Conservation (phyloP, 2,329 filamentous ascomycete species). For the Trichoderma asperellum region DNA sequence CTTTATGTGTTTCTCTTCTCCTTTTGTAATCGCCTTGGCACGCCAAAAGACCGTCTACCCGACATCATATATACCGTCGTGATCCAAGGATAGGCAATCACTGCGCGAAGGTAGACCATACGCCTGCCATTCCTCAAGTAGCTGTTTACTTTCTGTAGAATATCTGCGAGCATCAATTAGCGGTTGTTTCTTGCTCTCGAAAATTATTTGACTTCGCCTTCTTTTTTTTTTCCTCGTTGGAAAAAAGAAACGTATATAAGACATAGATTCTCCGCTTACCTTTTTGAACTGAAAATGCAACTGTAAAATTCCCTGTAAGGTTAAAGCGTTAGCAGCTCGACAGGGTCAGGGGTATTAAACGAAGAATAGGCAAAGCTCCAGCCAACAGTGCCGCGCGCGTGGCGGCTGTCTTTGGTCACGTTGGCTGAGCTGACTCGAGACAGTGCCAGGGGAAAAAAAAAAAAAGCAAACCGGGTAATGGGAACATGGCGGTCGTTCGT, state of each 20-base stretch:
- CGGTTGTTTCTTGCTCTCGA: neutral
- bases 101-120: neutral
- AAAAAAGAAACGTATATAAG: neutral
- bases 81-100: neutral
- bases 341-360: conserved; percentile 25
- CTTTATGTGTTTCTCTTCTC: neutral
- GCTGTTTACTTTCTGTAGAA: conserved; percentile 57
- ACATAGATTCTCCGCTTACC: conserved; percentile 54
- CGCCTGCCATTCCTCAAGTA: neutral
- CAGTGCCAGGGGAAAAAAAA: conserved; percentile 6
- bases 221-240: neutral
- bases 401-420: conserved; percentile 16
- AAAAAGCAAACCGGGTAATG: conserved; percentile 30
- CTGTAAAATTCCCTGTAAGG: conserved; percentile 82
- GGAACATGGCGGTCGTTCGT: conserved; percentile 43
- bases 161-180: conserved; percentile 47
- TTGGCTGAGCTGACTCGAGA: neutral
- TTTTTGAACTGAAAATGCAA: conserved; percentile 99
- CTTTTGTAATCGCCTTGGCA: neutral
- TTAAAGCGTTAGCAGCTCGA: conserved; percentile 18
- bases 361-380: neutral
- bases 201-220: neutral
- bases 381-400: conserved; percentile 27
- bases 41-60: neutral
- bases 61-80: neutral